Evolutionary conservation across 1,284 basidiomycete species (phyloP).

Genomic region (Mycena citricolor): DNA sequence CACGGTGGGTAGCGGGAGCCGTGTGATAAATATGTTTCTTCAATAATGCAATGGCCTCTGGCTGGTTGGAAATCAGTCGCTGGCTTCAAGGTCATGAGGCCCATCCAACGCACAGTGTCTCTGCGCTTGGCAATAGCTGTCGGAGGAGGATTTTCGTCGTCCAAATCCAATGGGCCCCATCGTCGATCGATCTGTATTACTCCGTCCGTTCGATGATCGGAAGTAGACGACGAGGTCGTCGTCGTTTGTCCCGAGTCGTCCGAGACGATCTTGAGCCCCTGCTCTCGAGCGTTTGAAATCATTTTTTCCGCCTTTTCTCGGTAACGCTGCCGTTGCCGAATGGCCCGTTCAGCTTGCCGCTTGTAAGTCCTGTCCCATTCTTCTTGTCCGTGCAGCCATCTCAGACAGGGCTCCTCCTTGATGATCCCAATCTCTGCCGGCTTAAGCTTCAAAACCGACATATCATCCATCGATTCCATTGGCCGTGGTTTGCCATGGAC

Average conservation of each 20-base stretch:
- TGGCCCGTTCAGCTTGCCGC: constrained; percentile 38
- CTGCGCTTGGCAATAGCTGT: constrained; percentile 61
- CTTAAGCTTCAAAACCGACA: constrained; percentile 58
- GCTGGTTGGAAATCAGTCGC: constrained; percentile 32
- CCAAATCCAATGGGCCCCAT: constrained; percentile 58
- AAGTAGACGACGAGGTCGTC: constrained; percentile 13
- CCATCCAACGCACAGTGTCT: constrained; percentile 51
- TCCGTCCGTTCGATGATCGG: constrained; percentile 21
- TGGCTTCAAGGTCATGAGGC: background rate
- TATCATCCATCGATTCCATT: constrained; percentile 64
- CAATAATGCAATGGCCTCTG: constrained; percentile 54
- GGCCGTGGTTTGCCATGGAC: constrained; percentile 64
- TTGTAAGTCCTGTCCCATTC: constrained; percentile 57
- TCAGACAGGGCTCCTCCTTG: constrained; percentile 56
- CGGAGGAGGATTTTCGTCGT: constrained; percentile 58
- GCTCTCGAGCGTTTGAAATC: constrained; percentile 44
- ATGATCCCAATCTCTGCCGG: constrained; percentile 66
- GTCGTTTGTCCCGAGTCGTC: constrained; percentile 20
- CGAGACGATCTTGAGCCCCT: constrained; percentile 41
- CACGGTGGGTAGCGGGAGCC: constrained; percentile 53
- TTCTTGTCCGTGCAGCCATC: constrained; percentile 59
- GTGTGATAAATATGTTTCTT: constrained; percentile 58
- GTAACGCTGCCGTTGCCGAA: constrained; percentile 40
- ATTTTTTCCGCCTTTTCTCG: constrained; percentile 42
- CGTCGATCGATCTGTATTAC: constrained; percentile 42